Percentiles rank a stretch among this genome's conserved stretches.
Conservation (phyloP, 2,329 filamentous ascomycete genomes). For the Fusarium ramigenum region DNA sequence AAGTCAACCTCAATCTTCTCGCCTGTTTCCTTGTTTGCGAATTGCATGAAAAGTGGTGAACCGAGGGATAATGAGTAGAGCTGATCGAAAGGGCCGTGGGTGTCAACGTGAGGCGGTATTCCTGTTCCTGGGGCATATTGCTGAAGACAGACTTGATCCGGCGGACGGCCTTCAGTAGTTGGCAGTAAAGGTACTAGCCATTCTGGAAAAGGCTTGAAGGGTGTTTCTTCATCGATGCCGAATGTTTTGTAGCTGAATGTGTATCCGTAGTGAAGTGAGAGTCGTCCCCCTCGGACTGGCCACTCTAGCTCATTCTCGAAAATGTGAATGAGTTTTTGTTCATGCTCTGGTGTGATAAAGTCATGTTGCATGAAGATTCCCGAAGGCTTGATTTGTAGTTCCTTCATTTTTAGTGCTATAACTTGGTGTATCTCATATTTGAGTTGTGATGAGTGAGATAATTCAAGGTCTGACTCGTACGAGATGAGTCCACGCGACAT, state of each 20-base stretch:
- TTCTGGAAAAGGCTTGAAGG: conserved; percentile 60
- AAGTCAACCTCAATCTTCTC: conserved; percentile 57
- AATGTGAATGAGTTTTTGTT: conserved; percentile 52
- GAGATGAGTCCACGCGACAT: neutral
- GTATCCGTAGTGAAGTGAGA: conserved; percentile 65
- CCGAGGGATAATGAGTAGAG: conserved; percentile 58
- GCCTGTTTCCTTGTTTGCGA: conserved; percentile 44
- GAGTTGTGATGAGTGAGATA: neutral
- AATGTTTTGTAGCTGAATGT: conserved; percentile 69
- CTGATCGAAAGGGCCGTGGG: conserved; percentile 58
- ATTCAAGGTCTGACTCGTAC: neutral
- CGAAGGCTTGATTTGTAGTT: conserved; percentile 41
- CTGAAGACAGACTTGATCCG: conserved; percentile 68
- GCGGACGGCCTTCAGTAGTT: conserved; percentile 52
- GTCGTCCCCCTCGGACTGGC: conserved; percentile 55
- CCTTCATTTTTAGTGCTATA: conserved; percentile 37
- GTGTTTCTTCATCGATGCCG: conserved; percentile 59
- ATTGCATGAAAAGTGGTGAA: conserved; percentile 56
- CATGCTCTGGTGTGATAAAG: conserved; percentile 58
- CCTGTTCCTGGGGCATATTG: conserved; percentile 68
- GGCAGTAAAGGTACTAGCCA: conserved; percentile 62
- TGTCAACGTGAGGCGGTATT: conserved; percentile 70
- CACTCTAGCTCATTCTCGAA: conserved; percentile 58
- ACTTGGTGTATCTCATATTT: neutral
- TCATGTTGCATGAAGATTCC: conserved; percentile 57